Base-by-base conservation (phyloP, 371 early-diverging fungal genomes). In the Chytridium lagenaria region DNA sequence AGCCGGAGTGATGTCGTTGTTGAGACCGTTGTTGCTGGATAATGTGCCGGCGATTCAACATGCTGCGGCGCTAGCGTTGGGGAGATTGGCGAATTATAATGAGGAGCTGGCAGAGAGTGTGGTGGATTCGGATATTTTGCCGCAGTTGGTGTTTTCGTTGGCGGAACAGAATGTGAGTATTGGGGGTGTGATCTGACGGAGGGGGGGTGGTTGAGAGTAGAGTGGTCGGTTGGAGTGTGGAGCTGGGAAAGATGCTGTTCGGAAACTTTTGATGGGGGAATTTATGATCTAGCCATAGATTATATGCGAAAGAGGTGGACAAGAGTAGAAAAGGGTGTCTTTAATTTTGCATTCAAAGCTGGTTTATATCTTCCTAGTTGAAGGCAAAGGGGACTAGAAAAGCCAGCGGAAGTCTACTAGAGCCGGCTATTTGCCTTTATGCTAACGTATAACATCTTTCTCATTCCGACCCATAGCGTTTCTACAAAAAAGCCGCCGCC, bases 401-500 rank as follows among this genome's bases (percentile, higher is more conserved):
- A n/a, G n/a, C n/a, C n/a, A n/a, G n/a, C n/a, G n/a, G n/a, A n/a
- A n/a, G n/a, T n/a, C n/a, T n/a, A n/a, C n/a, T n/a, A n/a, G n/a
- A n/a, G n/a, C n/a, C n/a, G n/a, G n/a, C n/a, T n/a, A n/a, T n/a
- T n/a, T n/a, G n/a, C n/a, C n/a, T n/a, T n/a, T n/a, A n/a, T n/a
- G n/a, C n/a, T n/a, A 23, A 7, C n/a, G n/a, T n/a, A n/a, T n/a
- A n/a, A 49, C 33, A 16, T 23, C 3, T 55, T 28, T 55, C 10
- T 44, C 44, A 12, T 44, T 44, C 55, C 26, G n/a, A n/a, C n/a
- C n/a, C n/a, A 28, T 73, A 86, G 85, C 49, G 86, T 34, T 87
- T 86, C 72, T 85, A 86, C 78, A 86, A 85, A 66, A 87, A 87
- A 72, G 84, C 86, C 23, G 84, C 84, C n/a, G 81, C 84, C 1